Base-by-base conservation (phyloP, 2,329 filamentous ascomycete genomes). In the Capronia epimyces region DNA sequence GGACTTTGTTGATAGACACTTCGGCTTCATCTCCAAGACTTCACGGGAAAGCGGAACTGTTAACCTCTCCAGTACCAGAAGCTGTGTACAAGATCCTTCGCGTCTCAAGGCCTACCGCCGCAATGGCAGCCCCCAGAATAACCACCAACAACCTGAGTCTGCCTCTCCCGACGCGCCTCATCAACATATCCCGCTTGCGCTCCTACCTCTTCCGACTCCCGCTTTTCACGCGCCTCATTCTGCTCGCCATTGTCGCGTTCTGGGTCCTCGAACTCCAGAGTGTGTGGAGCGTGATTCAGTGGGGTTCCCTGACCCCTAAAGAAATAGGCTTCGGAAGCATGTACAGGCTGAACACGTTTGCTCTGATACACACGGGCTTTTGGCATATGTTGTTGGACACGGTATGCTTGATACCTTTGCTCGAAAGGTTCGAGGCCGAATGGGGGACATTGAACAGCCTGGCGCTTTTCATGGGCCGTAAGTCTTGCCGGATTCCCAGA, bases 371-470 rank as follows among this genome's bases (percentile, higher is more conserved):
- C 66, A 69, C 82, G 39, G 86, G 85, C 62, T 78, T 94, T 66
- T 74, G 95, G 61, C 93, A 97, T 69, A 78, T 84, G 55, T 64
- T 90, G 46, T 73, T 94, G 65, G 95, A 97, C 69, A 67, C 89
- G 20, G 46, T 94, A 57, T 87, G 89, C 18, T 68, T 97, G 56
- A 83, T 84, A 32, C 93, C 93, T n/a, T 75, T 98, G 45, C 73
- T 98, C 67, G 91, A 96, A 70, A 81, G 90, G 55, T 98, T 97
- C 69, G 93, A 98, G 72, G 80, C 81, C 56, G 91, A 96, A 67
- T 83, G 94, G 68, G 93, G 93, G 46, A 97, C 91, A 6, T 74
- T 97, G 64, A 88, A 88, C 21, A 86, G 89, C n/a, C 67, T 95
- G 57, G 81, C 87, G 29, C 75, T 97, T 46, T 96, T 97, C 68